Evolutionary conservation across 768 basidiomycete species (phyloP).

Genomic region (Russula vinacea): DNA sequence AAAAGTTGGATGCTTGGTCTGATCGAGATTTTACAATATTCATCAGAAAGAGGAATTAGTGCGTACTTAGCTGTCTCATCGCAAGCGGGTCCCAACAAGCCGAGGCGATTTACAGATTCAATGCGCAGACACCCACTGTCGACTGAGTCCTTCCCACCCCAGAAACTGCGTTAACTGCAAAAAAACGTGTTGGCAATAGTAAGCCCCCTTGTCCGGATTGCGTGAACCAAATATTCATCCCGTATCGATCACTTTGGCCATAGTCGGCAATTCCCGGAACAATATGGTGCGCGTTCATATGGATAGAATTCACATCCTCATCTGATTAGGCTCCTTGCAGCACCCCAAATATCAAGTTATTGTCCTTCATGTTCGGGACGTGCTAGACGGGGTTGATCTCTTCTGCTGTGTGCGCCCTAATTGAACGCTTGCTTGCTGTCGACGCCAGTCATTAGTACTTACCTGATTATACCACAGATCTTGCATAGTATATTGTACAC

Average conservation of each 20-base stretch:
- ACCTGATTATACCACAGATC: conserved; percentile 24
- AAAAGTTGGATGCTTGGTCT: background rate
- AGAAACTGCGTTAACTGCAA: conserved; percentile 25
- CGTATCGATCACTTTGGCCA: background rate
- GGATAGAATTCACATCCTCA: no score
- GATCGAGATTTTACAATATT: background rate
- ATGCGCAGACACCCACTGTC: conserved; percentile 24
- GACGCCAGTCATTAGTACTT: conserved; percentile 13
- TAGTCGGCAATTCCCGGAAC: conserved; percentile 28
- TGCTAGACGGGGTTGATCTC: conserved; percentile 17
- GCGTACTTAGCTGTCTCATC: conserved; percentile 6
- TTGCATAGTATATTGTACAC: conserved; percentile 25
- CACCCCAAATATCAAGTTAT: conserved; percentile 25
- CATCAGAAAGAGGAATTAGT: conserved; percentile 27
- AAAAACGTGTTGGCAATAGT: conserved; percentile 29
- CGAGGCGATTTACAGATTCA: conserved; percentile 18
- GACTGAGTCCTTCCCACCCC: conserved; percentile 25
- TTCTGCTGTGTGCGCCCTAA: background rate
- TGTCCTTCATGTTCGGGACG: conserved; percentile 26
- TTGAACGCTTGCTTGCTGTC: background rate
- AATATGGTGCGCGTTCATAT: conserved; percentile 16
- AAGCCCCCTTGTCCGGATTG: background rate
- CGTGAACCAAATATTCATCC: background rate
- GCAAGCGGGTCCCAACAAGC: background rate
- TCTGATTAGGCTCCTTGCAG: conserved; percentile 14